Evolutionary conservation across 78 protist genomes (phyloP), one percentile per base, ranked within the genome.

Genomic region (Dictyostelium firmibasis): DNA sequence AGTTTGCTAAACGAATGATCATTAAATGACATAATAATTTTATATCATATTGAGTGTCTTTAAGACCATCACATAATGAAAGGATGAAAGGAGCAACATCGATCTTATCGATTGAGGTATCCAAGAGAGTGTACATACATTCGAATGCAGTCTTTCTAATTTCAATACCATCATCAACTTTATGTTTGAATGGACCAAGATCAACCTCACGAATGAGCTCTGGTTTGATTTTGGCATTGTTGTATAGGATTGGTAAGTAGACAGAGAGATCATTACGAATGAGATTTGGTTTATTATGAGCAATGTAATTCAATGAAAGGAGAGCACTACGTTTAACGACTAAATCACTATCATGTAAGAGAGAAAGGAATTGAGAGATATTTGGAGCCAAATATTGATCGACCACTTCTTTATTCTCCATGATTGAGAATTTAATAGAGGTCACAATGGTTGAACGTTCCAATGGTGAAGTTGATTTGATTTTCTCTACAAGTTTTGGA

Each of bases 161-260:
- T 81, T 98, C 99, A 44, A 98, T 94, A 29, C 99, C 99, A 44
- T 98, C 98, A 94, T 98, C 99, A 38, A 98, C 97, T 25, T n/a
- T 74, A 94, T 98, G 99, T 96, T 85, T 98, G 95, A 98, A 98
- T 18, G 99, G 99, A 10, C 99, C 99, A 74, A 98, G 94, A 86
- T 95, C 88, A 43, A 98, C 99, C 50, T 82, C 83, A 70, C 97
- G 95, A n/a, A 97, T 97, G 81, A 97, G 97, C 79, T 96, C 98
- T 23, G 96, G 93, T 64, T 95, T 94, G 31, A 95, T 83, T n/a
- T 72, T 47, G 20, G 98, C 84, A 74, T 97, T 96, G 11, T 16
- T 67, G 74, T 98, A 98, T 25, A 98, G 50, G 69, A 77, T 33
- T 23, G 99, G 98, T 36, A 97, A 57, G 41, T 95, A 74, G 43